Evolutionary conservation across 1,139 yeast species (phyloP), one percentile per base, ranked within the genome.

Genomic region (Geotrichum fermentans): DNA sequence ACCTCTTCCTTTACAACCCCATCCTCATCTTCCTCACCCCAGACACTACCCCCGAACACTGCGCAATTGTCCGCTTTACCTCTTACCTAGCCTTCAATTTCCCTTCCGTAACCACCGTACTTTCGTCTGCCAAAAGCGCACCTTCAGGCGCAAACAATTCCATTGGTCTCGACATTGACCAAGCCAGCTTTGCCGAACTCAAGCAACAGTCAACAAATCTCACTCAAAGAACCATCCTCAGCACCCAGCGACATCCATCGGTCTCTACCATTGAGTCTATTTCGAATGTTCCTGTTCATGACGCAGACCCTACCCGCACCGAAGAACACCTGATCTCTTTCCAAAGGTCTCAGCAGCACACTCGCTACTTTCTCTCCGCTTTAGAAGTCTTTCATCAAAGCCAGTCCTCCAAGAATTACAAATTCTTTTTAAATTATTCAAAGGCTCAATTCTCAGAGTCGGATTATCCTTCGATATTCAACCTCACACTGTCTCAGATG

Each of bases 31-130:
- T 44, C 21, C 40, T 37, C 45, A 38, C 21, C 37, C 52, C 45
- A 21, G 14, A 38, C 14, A 17, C 33, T 14, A 26, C 50, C 14
- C 47, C 32, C 17, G 48, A 34, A 11, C 45, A 50, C 21, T 43
- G 36, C 36, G 36, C 53, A 20, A 43, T 50, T 3, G 40, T 50
- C 13, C 48, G 53, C 21, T 50, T 40, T 28, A 20, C 40, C 32
- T 41, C 51, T 4, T 50, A 39, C 18, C 24, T 43, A 7, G 43
- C 48, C 13, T 50, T 43, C 43, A 43, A 40, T 16, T 20, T 50
- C 16, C 53, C 53, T 7, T 40, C 53, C n/a, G 29, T 50, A n/a
- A 24, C 46, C 17, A 40, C 45, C 10, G 52, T 45, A 14, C 41
- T 50, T 24, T 24, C 8, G 8, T 24, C 28, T 6, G 28, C 6